Evolutionary conservation across 176 grass and related monocot species (phyloP).

Genomic region (Pontederia crassipes): DNA sequence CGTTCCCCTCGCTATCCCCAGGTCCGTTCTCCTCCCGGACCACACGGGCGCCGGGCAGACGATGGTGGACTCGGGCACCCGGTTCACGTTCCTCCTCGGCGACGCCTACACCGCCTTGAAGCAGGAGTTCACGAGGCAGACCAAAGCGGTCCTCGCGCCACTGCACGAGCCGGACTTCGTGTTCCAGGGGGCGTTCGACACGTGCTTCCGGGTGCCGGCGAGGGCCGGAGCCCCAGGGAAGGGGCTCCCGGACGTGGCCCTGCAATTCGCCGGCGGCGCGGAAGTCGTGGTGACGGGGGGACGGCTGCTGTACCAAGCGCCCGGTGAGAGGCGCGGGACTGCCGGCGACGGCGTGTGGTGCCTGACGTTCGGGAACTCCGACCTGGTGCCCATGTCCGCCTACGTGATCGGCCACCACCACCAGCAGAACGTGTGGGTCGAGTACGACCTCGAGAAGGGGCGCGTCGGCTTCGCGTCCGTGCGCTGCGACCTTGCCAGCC

Average conservation of each 20-base stretch:
- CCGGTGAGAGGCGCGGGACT: slow-evolving; percentile 42
- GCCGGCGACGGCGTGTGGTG: slow-evolving; percentile 58
- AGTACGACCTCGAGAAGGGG: slow-evolving; percentile 90
- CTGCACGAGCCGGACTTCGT: slow-evolving; percentile 56
- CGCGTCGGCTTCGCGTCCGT: slow-evolving; percentile 76
- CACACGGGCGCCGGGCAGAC: slow-evolving; percentile 94
- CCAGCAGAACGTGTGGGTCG: slow-evolving; percentile 98
- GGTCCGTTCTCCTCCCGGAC: slow-evolving; percentile 61
- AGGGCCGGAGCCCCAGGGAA: slow-evolving; percentile 9
- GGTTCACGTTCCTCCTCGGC: slow-evolving; percentile 91
- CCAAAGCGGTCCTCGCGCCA: slow-evolving; percentile 24
- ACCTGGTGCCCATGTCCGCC: slow-evolving; percentile 74
- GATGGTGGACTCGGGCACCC: slow-evolving; percentile 94
- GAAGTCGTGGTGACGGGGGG: slow-evolving; percentile 59
- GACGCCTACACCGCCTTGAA: slow-evolving; percentile 59
- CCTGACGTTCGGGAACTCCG: slow-evolving; percentile 89
- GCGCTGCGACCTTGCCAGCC: slow-evolving; percentile 77
- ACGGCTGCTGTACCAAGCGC: slow-evolving; percentile 68
- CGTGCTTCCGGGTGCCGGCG: slow-evolving; percentile 59
- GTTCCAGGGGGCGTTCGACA: slow-evolving; percentile 74
- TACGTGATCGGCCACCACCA: slow-evolving; percentile 98
- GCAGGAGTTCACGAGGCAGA: slow-evolving; percentile 50
- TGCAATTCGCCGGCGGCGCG: slow-evolving; percentile 52
- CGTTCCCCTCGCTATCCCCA: slow-evolving; percentile 41
- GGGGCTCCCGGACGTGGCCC: slow-evolving; percentile 38